These are phyloP conservation scores for Dioszegia hungarica DNA, from an alignment of 768 basidiomycete species.

Conservation along the genomic window DNA sequence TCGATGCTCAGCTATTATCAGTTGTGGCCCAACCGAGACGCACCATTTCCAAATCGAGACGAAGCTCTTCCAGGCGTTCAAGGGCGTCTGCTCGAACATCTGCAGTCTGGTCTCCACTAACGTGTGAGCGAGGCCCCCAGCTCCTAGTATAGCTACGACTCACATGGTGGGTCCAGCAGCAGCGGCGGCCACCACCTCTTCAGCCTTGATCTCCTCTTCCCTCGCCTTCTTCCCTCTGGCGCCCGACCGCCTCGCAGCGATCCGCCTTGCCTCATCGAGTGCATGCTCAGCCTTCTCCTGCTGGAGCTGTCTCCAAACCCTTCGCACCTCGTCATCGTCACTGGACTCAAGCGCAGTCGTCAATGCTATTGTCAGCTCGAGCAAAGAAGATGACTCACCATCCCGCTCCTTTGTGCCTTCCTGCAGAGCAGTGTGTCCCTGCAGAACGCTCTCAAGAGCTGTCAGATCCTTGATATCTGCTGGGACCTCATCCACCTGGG, in stretches of 20 bases:
- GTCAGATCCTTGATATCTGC: conserved; percentile 32
- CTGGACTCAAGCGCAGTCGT: conserved; percentile 31
- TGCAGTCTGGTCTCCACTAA: not conserved
- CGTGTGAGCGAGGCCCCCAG: not conserved
- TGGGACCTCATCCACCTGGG: conserved; percentile 49
- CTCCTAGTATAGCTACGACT: conserved; percentile 12
- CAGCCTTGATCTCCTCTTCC: conserved; percentile 54
- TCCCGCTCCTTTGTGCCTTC: conserved; percentile 39
- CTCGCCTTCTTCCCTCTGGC: conserved; percentile 59
- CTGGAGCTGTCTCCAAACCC: conserved; percentile 16
- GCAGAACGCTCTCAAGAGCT: conserved; percentile 53
- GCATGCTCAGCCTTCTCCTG: conserved; percentile 28
- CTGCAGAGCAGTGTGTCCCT: conserved; percentile 52
- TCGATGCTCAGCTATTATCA: conserved; percentile 31
- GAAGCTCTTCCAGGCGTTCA: conserved; percentile 31
- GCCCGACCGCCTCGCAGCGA: conserved; percentile 57
- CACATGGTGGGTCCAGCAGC: conserved; percentile 47
- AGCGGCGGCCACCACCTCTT: conserved; percentile 51
- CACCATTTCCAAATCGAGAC: conserved; percentile 41
- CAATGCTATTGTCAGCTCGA: not conserved
- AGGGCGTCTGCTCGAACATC: conserved; percentile 20
- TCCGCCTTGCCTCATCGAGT: conserved; percentile 51
- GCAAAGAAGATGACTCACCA: too few relatives aligned
- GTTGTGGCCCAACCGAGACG: conserved; percentile 3
- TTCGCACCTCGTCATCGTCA: conserved; percentile 14